Conservation (phyloP, 257 asterid genomes). For the Fraxinus americana region DNA sequence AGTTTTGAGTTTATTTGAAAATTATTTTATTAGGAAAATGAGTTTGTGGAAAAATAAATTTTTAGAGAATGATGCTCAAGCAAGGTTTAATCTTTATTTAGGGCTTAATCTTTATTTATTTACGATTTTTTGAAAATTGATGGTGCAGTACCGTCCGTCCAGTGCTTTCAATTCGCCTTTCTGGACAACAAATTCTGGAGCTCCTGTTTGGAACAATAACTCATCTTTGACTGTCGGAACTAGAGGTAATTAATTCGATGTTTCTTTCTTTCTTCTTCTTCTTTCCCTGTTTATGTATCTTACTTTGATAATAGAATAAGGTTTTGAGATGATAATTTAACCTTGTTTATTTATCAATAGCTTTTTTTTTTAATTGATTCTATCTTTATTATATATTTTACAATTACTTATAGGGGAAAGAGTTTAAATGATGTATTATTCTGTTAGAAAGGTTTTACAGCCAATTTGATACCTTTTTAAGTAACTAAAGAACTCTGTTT, state of each 20-base stretch:
- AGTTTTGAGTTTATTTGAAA: no score
- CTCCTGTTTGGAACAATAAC: constrained; percentile 89
- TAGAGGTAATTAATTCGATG: constrained; percentile 49
- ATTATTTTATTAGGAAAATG: no score
- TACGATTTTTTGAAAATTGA: constrained; percentile 21
- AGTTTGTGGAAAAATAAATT: no score
- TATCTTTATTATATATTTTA: not conserved
- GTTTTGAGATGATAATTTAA: not conserved
- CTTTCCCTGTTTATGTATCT: not conserved
- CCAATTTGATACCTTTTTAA: not conserved
- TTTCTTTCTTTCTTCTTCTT: not conserved
- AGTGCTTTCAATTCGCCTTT: constrained; percentile 77
- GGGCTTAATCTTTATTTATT: not conserved
- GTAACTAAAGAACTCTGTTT: not conserved
- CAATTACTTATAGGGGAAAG: not conserved
- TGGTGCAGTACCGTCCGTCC: constrained; percentile 82
- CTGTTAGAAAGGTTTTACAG: not conserved
- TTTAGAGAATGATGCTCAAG: no score
- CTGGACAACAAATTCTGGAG: constrained; percentile 82
- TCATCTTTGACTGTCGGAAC: constrained; percentile 81
- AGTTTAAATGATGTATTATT: not conserved
- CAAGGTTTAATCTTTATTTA: no score
- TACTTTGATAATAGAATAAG: not conserved
- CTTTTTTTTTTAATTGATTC: not conserved
- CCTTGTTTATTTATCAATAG: not conserved